Conservation (phyloP, 768 basidiomycete genomes). For the Hebeloma cylindrosporum region DNA sequence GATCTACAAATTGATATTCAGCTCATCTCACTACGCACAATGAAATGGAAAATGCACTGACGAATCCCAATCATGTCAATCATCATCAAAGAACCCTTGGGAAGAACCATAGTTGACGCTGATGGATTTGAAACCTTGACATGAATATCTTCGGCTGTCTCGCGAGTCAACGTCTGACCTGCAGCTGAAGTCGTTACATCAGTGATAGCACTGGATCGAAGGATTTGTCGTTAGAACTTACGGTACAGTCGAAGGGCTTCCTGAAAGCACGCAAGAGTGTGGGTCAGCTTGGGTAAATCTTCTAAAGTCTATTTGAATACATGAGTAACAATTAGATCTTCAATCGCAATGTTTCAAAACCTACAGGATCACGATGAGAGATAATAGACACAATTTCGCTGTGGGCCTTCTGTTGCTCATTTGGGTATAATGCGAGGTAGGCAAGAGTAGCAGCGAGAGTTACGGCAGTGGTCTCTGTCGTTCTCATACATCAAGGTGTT, state of each 20-base stretch:
- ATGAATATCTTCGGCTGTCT: constrained; percentile 6
- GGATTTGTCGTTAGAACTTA: background rate
- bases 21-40: background rate
- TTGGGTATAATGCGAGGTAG: constrained; percentile 8
- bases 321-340: background rate
- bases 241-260: constrained; percentile 13
- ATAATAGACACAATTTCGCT: constrained; percentile 7
- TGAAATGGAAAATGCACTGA: background rate
- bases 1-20: too few relatives aligned
- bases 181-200: constrained; percentile 4
- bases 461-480: constrained; percentile 12
- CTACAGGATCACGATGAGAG: constrained; percentile 5
- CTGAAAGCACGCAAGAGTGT: constrained; percentile 12
- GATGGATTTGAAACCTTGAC: constrained; percentile 6
- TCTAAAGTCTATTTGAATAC: constrained; percentile 1
- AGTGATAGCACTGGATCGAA: background rate
- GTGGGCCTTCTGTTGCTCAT: constrained; percentile 12
- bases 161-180: constrained; percentile 4
- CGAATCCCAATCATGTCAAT: constrained; percentile 8
- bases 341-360: background rate
- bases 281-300: constrained; percentile 4
- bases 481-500: background rate
- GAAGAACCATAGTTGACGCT: constrained; percentile 7
- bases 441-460: constrained; percentile 8
- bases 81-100: constrained; percentile 1